Conservation (phyloP, 1,139 yeast species). For the Lodderomyces pseudojiufengensis region DNA sequence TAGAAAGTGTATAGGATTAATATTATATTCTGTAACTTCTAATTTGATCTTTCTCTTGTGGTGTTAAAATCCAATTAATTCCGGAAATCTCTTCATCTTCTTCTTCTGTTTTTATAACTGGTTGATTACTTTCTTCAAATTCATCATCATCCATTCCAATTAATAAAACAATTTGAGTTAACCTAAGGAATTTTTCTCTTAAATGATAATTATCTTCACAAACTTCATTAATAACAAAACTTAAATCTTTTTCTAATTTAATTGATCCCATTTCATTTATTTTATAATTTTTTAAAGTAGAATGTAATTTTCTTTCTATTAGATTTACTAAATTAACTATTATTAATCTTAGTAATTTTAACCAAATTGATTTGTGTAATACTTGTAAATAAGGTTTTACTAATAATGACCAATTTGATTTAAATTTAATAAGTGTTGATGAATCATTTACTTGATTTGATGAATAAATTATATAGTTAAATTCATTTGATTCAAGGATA, state of each 20-base stretch:
- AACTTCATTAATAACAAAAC: constrained; percentile 63
- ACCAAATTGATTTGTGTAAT: constrained; percentile 47
- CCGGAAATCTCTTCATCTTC: constrained; percentile 42
- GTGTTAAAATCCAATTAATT: constrained; percentile 77
- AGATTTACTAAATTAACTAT: constrained; percentile 51
- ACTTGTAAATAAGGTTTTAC: constrained; percentile 62
- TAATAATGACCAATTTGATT: constrained; percentile 59
- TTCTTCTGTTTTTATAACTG: constrained; percentile 20
- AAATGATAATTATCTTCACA: constrained; percentile 64
- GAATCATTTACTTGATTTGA: constrained; percentile 30
- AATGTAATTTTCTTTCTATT: constrained; percentile 66
- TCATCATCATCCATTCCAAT: constrained; percentile 86
- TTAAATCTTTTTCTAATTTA: constrained; percentile 78
- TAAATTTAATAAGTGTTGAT: constrained; percentile 40
- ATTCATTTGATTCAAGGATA: constrained; percentile 50
- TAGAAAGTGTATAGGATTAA: constrained; percentile 5
- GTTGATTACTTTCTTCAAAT: constrained; percentile 36
- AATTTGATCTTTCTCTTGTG: constrained; percentile 66
- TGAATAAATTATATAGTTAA: constrained; percentile 32
- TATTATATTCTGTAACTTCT: constrained; percentile 38
- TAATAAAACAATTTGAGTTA: constrained; percentile 79
- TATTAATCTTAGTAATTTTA: constrained; percentile 46
- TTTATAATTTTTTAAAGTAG: constrained; percentile 50
- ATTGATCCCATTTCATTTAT: constrained; percentile 84
- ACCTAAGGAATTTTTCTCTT: constrained; percentile 72